Evolutionary conservation across 768 basidiomycete species (phyloP), one percentile per base, ranked within the genome.

Genomic region (Trametes elegans): DNA sequence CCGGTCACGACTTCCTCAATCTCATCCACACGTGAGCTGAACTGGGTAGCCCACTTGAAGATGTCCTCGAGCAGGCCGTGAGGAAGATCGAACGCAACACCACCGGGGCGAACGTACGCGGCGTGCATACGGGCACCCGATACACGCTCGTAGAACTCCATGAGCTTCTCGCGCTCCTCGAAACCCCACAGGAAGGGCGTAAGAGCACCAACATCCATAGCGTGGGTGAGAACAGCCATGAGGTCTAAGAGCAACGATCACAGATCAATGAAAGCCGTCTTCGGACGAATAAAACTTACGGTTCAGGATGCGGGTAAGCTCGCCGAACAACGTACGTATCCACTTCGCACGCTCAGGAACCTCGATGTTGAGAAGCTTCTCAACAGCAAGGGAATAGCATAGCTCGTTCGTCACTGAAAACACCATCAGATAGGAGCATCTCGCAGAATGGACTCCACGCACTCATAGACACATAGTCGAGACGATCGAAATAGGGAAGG

Each of bases 391-490:
- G 2, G 94, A 92, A 75, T 97, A 99, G 69, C 91, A 96, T 13
- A 96, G 82, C 70, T 99, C 97, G 71, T 98, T 99, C 28, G 97
- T 98, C 97, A 99, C 93, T 97, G 19, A 5, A 3, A 13, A 64
- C 5, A 34, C 21, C 32, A 7, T 29, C 3, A n/a, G n/a, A 18
- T 36, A 28, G 11, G 5, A 13, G 52, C 36, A 45, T 31, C 32
- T 16, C 10, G 13, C 29, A 1, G 31, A 36, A 36, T 23, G 48
- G 23, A 23, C 46, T 18, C 4, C 16, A 49, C 91, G 40, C 66
- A 95, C 93, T 99, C 97, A 98, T 98, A 44, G 96, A 98, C 49
- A 98, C 96, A 64, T 99, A 99, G 77, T 99, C 97, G 56, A 98
- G 80, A 64, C 97, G 93, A 71, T 99, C 97, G 68, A 99, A 99